Evolutionary conservation across 768 basidiomycete genomes (phyloP).

Genomic region (Boletus rufocinnamomeus): DNA sequence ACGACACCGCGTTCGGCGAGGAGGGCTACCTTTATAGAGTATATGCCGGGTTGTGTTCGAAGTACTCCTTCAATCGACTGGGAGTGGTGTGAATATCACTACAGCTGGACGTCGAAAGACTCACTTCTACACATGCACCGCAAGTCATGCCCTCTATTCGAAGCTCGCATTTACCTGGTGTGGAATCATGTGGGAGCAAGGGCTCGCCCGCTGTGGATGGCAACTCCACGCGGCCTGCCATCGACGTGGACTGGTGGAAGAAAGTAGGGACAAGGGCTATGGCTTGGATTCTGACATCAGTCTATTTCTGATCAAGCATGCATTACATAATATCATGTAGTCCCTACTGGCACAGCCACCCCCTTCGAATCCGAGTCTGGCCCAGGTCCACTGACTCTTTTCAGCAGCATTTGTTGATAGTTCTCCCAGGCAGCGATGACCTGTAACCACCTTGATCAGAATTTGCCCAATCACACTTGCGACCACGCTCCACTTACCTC

Average conservation of each 20-base stretch:
- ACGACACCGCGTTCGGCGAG: slow-evolving; percentile 91
- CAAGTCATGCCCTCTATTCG: slow-evolving; percentile 92
- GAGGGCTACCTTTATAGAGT: slow-evolving; percentile 92
- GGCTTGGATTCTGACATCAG: not conserved
- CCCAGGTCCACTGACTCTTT: slow-evolving; percentile 35
- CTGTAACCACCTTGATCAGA: slow-evolving; percentile 38
- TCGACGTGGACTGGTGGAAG: slow-evolving; percentile 10
- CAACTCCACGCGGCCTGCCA: slow-evolving; percentile 1
- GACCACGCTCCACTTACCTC: slow-evolving; percentile 47
- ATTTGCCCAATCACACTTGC: not conserved
- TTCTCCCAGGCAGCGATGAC: slow-evolving; percentile 79
- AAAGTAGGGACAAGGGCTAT: too few species aligned
- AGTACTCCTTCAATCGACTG: slow-evolving; percentile 88
- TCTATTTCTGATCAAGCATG: slow-evolving; percentile 10
- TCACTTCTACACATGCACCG: slow-evolving; percentile 83
- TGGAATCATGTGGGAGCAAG: slow-evolving; percentile 19
- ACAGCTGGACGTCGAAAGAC: slow-evolving; percentile 19
- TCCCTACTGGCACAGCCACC: not conserved
- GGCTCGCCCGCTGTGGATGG: slow-evolving; percentile 24
- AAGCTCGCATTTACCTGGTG: slow-evolving; percentile 66
- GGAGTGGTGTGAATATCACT: not conserved
- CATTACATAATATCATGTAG: slow-evolving; percentile 12
- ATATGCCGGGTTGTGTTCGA: slow-evolving; percentile 82
- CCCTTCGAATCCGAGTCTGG: not conserved
- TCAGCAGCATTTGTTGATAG: slow-evolving; percentile 74